Conservation (phyloP, 78 protist species). For the Chrysochromulina tobinii region DNA sequence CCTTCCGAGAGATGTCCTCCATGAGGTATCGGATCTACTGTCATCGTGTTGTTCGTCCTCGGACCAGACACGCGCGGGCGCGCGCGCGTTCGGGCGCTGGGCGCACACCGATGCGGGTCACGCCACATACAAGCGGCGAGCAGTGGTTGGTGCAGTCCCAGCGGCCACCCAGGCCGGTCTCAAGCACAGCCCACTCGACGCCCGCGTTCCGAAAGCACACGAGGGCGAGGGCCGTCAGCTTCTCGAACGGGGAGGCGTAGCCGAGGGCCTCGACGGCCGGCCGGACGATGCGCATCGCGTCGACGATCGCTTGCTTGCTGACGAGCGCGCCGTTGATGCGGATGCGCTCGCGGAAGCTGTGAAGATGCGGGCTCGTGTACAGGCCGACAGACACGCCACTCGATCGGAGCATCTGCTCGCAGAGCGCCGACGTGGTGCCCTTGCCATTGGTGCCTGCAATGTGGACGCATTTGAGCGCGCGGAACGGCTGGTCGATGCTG, state of each 20-base stretch:
- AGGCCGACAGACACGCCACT: background rate
- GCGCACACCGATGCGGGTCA: slow-evolving; percentile 34
- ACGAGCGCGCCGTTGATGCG: background rate
- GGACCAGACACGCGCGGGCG: no score
- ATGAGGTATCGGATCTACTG: no score
- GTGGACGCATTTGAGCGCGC: background rate
- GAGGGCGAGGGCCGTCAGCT: slow-evolving; percentile 13
- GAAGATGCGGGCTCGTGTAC: background rate
- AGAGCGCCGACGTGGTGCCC: background rate
- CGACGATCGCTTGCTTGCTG: background rate
- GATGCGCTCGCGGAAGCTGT: slow-evolving; percentile 17
- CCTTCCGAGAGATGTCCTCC: no score
- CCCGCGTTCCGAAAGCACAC: background rate
- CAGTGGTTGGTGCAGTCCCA: slow-evolving; percentile 48
- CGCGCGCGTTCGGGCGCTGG: no score
- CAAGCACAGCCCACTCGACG: slow-evolving; percentile 8
- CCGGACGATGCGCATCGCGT: background rate
- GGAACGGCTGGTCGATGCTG: background rate
- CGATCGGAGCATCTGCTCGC: slow-evolving; percentile 5
- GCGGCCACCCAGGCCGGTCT: slow-evolving; percentile 55
- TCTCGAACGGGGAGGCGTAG: background rate
- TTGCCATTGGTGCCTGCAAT: slow-evolving; percentile 20
- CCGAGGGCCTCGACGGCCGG: background rate
- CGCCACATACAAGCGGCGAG: slow-evolving; percentile 9
- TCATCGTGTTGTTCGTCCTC: no score